A percentile compares a stretch with the other conserved stretches of the same genome.
phyloP scores from a whole-genome alignment of 2,329 filamentous ascomycete genomes.

The Aureobasidium subglaciale region DNA sequence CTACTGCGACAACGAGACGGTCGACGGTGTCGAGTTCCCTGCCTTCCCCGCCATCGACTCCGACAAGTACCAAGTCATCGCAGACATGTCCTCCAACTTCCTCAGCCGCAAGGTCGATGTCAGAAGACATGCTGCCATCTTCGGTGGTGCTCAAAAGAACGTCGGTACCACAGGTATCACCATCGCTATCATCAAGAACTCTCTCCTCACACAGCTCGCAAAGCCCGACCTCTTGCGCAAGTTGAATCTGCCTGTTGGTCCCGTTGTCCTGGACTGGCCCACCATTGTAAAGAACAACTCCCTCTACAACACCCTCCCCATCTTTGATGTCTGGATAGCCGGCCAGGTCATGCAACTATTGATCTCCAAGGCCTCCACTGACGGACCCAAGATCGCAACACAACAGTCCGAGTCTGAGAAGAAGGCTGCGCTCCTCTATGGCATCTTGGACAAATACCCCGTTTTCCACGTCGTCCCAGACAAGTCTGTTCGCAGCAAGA shows the following conservation, averaged over 20 bases:
- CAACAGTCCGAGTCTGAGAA: constrained; percentile 66
- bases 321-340: constrained; percentile 88
- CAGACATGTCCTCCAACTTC: constrained; percentile 94
- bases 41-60: constrained; percentile 59
- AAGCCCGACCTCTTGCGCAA: constrained; percentile 62
- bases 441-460: constrained; percentile 64
- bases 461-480: constrained; percentile 75
- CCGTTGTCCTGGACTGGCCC: constrained; percentile 74
- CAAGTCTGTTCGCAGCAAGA: constrained; percentile 68
- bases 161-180: constrained; percentile 80
- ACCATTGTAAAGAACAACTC: constrained; percentile 88
- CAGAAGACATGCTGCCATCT: constrained; percentile 73
- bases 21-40: constrained; percentile 88
- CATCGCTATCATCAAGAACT: constrained; percentile 77
- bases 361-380: constrained; percentile 41
- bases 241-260: constrained; percentile 69
- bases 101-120: constrained; percentile 72
- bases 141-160: constrained; percentile 93
- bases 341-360: constrained; percentile 81
- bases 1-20: constrained; percentile 90
- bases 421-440: constrained; percentile 74
- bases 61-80: constrained; percentile 64
- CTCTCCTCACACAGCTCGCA: constrained; percentile 62
- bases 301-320: constrained; percentile 90
- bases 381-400: constrained; percentile 61